Evolutionary conservation across 2,329 filamentous ascomycete genomes (phyloP), one percentile per base, ranked within the genome.

Genomic region (Claviceps sorghi): DNA sequence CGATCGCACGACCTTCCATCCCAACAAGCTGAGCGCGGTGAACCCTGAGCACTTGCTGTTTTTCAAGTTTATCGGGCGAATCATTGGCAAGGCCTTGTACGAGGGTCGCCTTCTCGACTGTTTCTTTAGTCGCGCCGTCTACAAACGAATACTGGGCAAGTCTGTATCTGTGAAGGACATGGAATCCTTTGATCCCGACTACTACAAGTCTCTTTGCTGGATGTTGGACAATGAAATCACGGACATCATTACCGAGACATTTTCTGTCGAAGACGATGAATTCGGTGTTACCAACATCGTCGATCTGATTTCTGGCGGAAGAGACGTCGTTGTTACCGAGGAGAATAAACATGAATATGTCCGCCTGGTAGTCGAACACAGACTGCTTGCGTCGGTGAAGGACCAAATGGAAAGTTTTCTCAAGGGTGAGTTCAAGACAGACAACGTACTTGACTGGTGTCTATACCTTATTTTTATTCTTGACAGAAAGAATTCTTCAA

Each of bases 271-370:
- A 65, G 86, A 93, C 55, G 90, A 97, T 61, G 88, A 86, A 63
- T 98, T 98, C 67, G 93, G 93, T 56, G 88, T 89, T 56, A 88
- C 83, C 49, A 86, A 86, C 65, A 83, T 87, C 15, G 83, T 95
- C 48, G 93, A 98, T 65, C 79, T 98, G 48, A 80, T 90, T 56
- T 82, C 85, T 34, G 84, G 94, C 62, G 93, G 93, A 48, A 86
- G 87, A 63, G 89, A 97, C 66, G 87, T 97, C 56, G 78, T 88
- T 0, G 93, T 98, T 53, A 97, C 91, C 0, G 88, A 98, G 62
- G 90, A 97, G 59, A 98, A 98, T 72, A 98, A 98, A 76, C 87
- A 95, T 58, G 91, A 98, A 58, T 98, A 97, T 65, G 88, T 98
- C 52, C 88, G 91, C 54, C 76, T 90, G 49, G 87, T 98, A 46